phyloP scores from a whole-genome alignment of 1,139 yeast genomes.

The Scheffersomyces quercinus region DNA sequence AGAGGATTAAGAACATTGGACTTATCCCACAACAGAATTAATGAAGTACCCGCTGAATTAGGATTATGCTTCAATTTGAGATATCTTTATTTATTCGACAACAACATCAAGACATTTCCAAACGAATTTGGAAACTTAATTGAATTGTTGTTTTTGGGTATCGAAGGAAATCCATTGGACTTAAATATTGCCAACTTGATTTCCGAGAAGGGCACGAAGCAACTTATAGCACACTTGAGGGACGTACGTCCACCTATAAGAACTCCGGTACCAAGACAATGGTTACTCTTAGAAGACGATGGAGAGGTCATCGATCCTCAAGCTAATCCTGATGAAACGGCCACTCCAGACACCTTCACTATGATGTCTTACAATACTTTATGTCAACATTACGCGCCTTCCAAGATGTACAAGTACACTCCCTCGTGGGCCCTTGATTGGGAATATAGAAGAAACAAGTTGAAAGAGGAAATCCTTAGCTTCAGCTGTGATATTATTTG shows the following conservation, averaged over 20 bases:
- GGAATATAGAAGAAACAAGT: conserved; percentile 82
- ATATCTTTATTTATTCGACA: conserved; percentile 85
- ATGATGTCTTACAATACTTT: conserved; percentile 85
- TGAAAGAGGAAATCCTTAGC: conserved; percentile 69
- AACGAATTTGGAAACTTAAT: conserved; percentile 82
- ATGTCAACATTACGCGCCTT: conserved; percentile 94
- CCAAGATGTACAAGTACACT: conserved; percentile 88
- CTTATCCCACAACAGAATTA: conserved; percentile 73
- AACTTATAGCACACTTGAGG: conserved; percentile 74
- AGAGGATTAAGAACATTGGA: conserved; percentile 81
- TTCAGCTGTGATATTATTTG: conserved; percentile 78
- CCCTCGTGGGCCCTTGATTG: conserved; percentile 97
- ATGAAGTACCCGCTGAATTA: conserved; percentile 73
- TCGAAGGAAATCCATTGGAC: conserved; percentile 90
- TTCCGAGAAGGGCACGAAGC: conserved; percentile 84
- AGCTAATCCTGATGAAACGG: conserved; percentile 30
- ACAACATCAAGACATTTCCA: conserved; percentile 74
- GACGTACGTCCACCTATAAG: conserved; percentile 74
- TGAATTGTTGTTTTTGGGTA: conserved; percentile 83
- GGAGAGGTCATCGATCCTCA: conserved; percentile 59
- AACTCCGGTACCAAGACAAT: conserved; percentile 73
- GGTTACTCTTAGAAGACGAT: conserved; percentile 78
- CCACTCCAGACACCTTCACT: conserved; percentile 53
- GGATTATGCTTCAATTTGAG: conserved; percentile 81
- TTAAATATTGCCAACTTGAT: conserved; percentile 63